Percentiles rank a stretch among this genome's conserved stretches.
These are phyloP conservation scores for Galeopsis tetrahit DNA, from an alignment of 257 asterid species.

Conservation along the genomic window DNA sequence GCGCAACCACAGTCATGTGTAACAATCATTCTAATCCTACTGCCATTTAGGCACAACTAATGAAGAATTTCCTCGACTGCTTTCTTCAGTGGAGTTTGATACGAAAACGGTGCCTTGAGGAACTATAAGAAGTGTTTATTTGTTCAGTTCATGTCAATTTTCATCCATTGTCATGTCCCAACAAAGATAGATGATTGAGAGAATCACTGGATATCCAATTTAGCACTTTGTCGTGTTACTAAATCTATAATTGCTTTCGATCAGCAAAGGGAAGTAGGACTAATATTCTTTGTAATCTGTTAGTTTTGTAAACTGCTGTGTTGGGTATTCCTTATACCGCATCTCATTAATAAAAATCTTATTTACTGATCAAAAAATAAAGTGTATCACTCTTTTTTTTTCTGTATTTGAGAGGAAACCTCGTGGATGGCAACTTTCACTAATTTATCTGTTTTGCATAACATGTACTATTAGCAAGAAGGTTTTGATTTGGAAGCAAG, in stretches of 20 bases:
- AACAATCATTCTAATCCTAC: not conserved
- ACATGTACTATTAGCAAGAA: not conserved
- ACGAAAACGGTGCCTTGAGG: not conserved
- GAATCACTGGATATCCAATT: constrained; percentile 7
- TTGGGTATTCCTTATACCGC: no score
- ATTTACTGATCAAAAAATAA: no score
- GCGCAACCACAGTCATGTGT: not conserved
- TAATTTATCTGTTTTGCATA: not conserved
- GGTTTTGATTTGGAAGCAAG: not conserved
- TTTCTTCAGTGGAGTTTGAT: not conserved
- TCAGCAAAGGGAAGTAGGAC: no score
- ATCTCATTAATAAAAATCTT: no score
- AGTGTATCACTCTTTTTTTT: not conserved
- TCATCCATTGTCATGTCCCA: not conserved
- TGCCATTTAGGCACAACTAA: not conserved
- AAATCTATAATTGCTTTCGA: no score
- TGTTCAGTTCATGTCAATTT: not conserved
- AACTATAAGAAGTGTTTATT: not conserved
- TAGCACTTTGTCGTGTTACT: not conserved
- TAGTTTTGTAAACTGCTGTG: no score
- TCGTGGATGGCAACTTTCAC: not conserved
- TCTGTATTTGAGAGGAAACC: not conserved
- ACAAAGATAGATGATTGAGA: not conserved
- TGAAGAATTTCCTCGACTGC: not conserved
- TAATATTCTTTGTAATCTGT: no score